A percentile compares a stretch with the other conserved stretches of the same genome.
Conservation (phyloP, 805 yeast species). For the Ogataea methanolica region DNA sequence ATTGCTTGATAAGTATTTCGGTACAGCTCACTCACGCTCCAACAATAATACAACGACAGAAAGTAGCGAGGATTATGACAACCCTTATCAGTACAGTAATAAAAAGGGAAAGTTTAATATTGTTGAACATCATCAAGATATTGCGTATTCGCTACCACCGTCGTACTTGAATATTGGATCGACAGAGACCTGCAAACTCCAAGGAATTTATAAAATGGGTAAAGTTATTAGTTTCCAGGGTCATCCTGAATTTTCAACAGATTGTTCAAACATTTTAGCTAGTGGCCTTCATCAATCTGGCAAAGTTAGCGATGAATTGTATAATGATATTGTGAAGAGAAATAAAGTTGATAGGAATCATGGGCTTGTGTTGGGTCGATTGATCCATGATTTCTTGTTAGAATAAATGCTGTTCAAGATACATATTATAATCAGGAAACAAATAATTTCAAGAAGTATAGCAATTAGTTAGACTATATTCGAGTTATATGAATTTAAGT, state of each 20-base stretch:
- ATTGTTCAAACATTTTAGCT: constrained; percentile 17
- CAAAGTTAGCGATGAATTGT: constrained; percentile 2
- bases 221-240: constrained; percentile 74
- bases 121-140: constrained; percentile 57
- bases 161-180: constrained; percentile 42
- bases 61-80: too few relatives aligned
- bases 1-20: constrained; percentile 3
- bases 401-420: too few relatives aligned
- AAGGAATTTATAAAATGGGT: constrained; percentile 56
- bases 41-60: too few relatives aligned
- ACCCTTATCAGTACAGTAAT: constrained; percentile 4
- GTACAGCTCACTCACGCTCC: not conserved
- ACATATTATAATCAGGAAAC: too few relatives aligned
- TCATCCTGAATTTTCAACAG: constrained; percentile 73
- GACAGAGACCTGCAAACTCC: constrained; percentile 46
- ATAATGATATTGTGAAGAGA: constrained; percentile 1
- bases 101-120: constrained; percentile 28
- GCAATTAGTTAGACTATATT: too few relatives aligned
- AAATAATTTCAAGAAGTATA: too few relatives aligned
- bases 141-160: constrained; percentile 31
- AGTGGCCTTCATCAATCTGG: constrained; percentile 5
- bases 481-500: too few relatives aligned
- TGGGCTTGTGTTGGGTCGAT: too few relatives aligned
- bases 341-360: not conserved
- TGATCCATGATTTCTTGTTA: too few relatives aligned